Evolutionary conservation across 805 yeast genomes (phyloP).

Genomic region (Yamadazyma nakazawae): DNA sequence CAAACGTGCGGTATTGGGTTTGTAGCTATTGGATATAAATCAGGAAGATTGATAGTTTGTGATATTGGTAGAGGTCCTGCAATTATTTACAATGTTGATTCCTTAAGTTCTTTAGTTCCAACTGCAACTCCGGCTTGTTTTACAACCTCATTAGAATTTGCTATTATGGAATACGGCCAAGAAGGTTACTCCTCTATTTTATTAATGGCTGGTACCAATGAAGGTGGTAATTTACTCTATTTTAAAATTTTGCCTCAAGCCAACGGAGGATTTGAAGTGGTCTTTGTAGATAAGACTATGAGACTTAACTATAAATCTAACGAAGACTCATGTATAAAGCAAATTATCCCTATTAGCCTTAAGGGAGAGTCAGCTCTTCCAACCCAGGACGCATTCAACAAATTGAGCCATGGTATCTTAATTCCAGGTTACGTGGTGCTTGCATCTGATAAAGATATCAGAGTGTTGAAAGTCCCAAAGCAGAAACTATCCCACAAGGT

Average conservation of each 20-base stretch:
- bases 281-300: slow-evolving; percentile 42
- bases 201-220: slow-evolving; percentile 70
- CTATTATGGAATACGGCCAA: slow-evolving; percentile 63
- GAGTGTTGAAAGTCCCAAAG: slow-evolving; percentile 59
- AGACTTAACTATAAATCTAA: slow-evolving; percentile 41
- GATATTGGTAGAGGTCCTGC: slow-evolving; percentile 78
- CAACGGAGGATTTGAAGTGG: slow-evolving; percentile 58
- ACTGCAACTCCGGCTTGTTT: slow-evolving; percentile 28
- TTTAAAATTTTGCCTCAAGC: slow-evolving; percentile 64
- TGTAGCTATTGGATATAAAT: slow-evolving; percentile 71
- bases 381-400: slow-evolving; percentile 50
- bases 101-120: slow-evolving; percentile 26
- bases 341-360: slow-evolving; percentile 56
- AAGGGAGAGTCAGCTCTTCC: slow-evolving; percentile 70
- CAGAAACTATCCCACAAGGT: slow-evolving; percentile 62
- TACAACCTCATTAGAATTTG: slow-evolving; percentile 67
- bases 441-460: slow-evolving; percentile 55
- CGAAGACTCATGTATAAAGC: slow-evolving; percentile 50
- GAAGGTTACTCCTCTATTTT: slow-evolving; percentile 72
- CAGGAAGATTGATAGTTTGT: slow-evolving; percentile 71
- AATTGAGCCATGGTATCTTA: slow-evolving; percentile 56
- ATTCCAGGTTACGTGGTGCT: slow-evolving; percentile 62
- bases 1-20: slow-evolving; percentile 77
- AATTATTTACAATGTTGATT: slow-evolving; percentile 45
- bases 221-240: slow-evolving; percentile 62